Evolutionary conservation across 768 basidiomycete genomes (phyloP), one percentile per base, ranked within the genome.

Genomic region (Cubamyces sp.): DNA sequence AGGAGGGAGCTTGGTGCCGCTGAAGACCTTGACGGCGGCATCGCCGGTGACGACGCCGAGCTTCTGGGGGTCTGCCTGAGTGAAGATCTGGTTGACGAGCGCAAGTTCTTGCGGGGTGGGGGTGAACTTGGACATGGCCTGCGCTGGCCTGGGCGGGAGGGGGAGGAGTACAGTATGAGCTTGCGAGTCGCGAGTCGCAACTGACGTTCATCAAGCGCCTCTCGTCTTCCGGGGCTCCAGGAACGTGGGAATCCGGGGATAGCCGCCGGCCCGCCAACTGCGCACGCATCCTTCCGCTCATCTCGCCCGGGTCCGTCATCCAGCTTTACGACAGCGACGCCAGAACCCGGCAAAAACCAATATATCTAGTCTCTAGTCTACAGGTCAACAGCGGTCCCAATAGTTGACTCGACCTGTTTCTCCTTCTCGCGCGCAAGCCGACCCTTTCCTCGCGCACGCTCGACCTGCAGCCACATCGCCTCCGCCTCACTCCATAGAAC

Each of bases 21-120:
- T 81, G 70, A 98, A 94, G 62, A 96, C 81, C 72, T 84, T 86
- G 73, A 97, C 88, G 54, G 96, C 97, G 69, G 89, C 87, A 65
- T 96, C 94, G 70, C 96, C 96, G 16, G 92, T 92, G 73, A 96
- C 78, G 65, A 93, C 84, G 43, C 92, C 92, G 59, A 89, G 81
- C 73, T 90, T 89, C 76, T 92, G 85, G 3, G 87, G 77, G 77
- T 95, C 94, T 21, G 84, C 84, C 65, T 85, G 80, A 46, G 78
- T 73, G 70, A 94, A 93, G 74, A 94, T 87, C 69, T 87, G 83
- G 69, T 84, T 81, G 57, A 89, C 88, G 65, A 94, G 82, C 21
- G 83, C 78, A 52, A 84, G 73, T 66, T 84, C 83, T 60, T 71
- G 66, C 3, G 79, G 73, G 23, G 84, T 78, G 40, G 84, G 79